Base-by-base conservation (phyloP, 1,284 basidiomycete genomes). In the Golubevia pallescens region DNA sequence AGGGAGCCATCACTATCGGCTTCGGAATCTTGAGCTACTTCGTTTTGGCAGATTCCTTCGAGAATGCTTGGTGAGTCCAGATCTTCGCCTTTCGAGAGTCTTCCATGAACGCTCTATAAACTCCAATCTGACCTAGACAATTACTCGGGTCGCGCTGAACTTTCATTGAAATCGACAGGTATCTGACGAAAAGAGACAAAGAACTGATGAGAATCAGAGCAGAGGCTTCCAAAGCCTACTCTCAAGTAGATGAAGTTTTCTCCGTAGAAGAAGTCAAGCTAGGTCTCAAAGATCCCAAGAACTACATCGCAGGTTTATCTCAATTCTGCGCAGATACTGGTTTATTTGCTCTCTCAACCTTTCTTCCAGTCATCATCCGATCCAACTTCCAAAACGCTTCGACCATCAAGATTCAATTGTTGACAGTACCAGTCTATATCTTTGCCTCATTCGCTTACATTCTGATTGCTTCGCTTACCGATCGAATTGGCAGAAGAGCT, bases 321-420 rank as follows among this genome's bases (percentile, higher is more conserved):
- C 54, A 56, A 56, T 56, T 56, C 20, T 56, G 54, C 24, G 54
- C 54, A 6, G 54, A 56, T 32, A 28, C 24, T 6, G 20, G 54
- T 13, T 13, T 56, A 5, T 56, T 56, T 13, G 54, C 20, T 32
- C 7, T 56, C 13, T 56, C 54, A 2, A 56, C 54, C 24, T 56
- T 56, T 13, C 5, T 56, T 6, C 54, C 54, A 6, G 20, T 56
- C 54, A 56, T 56, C 5, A 56, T 56, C 54, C 5, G 54, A 21
- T 6, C 7, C 13, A 56, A 21, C 20, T 38, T 38, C 10, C 34
- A 4, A 38, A 13, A 13, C 5, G 20, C 24, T 32, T 56, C 54
- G 13, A 28, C 54, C 54, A 28, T 13, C 10, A 21, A 13, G 10
- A 21, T 32, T 21, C 54, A 56, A 13, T 13, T 56, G 5, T 13